A percentile compares a stretch with the other conserved stretches of the same genome.
These are phyloP conservation scores for Allomyces macrogynus DNA, from an alignment of 192 early-diverging fungal genomes.

Conservation along the genomic window DNA sequence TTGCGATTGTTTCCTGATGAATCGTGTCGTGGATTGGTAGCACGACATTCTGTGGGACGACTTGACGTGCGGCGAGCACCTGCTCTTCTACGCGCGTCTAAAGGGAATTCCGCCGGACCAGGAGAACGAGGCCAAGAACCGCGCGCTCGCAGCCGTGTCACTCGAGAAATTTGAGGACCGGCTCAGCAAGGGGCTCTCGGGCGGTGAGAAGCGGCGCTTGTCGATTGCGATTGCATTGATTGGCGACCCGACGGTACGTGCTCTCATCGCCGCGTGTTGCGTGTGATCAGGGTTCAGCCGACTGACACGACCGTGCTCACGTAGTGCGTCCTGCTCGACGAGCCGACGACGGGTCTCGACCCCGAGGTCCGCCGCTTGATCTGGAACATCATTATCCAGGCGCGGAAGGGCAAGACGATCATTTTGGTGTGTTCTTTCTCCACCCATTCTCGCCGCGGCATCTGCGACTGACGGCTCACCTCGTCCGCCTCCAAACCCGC, in stretches of 20 bases:
- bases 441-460: not conserved
- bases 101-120: constrained; percentile 32
- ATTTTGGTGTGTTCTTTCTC: constrained; percentile 13
- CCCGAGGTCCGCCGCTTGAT: constrained; percentile 50
- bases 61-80: constrained; percentile 41
- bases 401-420: constrained; percentile 36
- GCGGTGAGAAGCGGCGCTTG: constrained; percentile 55
- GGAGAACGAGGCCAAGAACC: constrained; percentile 21
- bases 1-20: not conserved
- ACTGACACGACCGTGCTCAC: too few relatives aligned
- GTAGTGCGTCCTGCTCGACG: constrained; percentile 44
- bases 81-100: constrained; percentile 47
- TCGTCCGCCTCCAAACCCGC: not conserved
- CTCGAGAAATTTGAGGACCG: constrained; percentile 32
- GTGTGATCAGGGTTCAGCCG: too few relatives aligned
- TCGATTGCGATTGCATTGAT: constrained; percentile 54
- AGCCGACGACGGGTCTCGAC: constrained; percentile 60
- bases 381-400: constrained; percentile 44
- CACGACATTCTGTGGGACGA: constrained; percentile 57
- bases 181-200: constrained; percentile 37
- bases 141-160: constrained; percentile 24
- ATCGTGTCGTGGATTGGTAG: not conserved
- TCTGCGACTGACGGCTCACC: not conserved
- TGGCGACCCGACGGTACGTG: constrained; percentile 31
- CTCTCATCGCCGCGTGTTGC: too few relatives aligned